phyloP scores from a whole-genome alignment of 768 basidiomycete genomes.

The Zangia roseola region DNA sequence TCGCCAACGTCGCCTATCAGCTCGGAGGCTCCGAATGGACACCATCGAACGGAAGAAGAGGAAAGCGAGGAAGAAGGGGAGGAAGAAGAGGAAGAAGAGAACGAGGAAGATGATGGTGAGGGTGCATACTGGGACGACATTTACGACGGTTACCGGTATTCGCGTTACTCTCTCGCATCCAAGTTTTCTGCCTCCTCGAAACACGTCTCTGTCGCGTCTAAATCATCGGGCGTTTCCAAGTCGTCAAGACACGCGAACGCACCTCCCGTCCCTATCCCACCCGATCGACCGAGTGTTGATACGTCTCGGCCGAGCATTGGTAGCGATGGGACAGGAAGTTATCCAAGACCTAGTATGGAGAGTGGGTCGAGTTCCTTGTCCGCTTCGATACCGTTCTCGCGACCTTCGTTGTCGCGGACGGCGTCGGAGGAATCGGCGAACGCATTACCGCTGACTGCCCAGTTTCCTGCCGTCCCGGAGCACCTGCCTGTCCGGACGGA shows the following conservation, averaged over 20 bases:
- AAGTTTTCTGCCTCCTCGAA: conserved; percentile 26
- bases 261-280: conserved; percentile 28
- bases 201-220: conserved; percentile 18
- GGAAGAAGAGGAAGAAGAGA: conserved; percentile 20
- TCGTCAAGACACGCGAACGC: conserved; percentile 26
- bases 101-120: conserved; percentile 28
- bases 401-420: conserved; percentile 22
- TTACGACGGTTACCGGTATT: conserved; percentile 80
- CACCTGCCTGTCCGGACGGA: conserved; percentile 32
- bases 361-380: conserved; percentile 21
- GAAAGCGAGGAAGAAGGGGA: conserved; percentile 9
- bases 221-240: conserved; percentile 24
- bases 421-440: conserved; percentile 24
- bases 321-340: conserved; percentile 19
- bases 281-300: conserved; percentile 19
- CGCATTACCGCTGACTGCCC: conserved; percentile 25
- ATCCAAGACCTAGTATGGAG: conserved; percentile 26
- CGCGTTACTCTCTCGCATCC: conserved; percentile 53
- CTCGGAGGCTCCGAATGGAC: neutral
- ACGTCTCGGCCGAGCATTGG: conserved; percentile 18
- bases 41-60: conserved; percentile 5
- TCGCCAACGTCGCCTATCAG: conserved; percentile 24
- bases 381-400: conserved; percentile 11
- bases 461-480: conserved; percentile 32
- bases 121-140: conserved; percentile 69